Evolutionary conservation across 352 stramenopile genomes (phyloP).

Genomic region (Pythium aristosporum): DNA sequence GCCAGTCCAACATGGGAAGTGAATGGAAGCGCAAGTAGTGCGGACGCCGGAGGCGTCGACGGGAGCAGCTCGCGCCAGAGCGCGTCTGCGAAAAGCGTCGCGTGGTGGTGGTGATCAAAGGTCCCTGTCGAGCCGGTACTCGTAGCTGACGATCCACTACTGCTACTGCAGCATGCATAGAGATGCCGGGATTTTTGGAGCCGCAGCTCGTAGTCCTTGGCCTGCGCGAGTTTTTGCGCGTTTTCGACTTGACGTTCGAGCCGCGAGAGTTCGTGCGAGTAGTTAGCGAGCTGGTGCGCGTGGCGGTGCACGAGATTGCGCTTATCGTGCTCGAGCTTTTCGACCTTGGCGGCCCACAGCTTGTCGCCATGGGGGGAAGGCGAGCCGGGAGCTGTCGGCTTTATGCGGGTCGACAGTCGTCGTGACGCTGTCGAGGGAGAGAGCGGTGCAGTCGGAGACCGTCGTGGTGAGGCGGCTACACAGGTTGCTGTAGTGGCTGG

Average conservation of each 20-base stretch:
- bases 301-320: slow-evolving; percentile 44
- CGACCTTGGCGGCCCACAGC: slow-evolving; percentile 17
- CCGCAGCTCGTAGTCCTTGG: slow-evolving; percentile 60
- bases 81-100: slow-evolving; percentile 40
- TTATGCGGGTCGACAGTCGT: background rate
- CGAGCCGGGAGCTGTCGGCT: background rate
- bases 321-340: slow-evolving; percentile 50
- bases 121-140: background rate
- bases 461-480: slow-evolving; percentile 1
- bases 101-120: slow-evolving; percentile 17
- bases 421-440: background rate
- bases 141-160: background rate
- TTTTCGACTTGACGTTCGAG: slow-evolving; percentile 67
- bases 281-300: slow-evolving; percentile 65
- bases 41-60: slow-evolving; percentile 17
- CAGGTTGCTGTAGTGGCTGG: slow-evolving; percentile 4
- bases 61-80: slow-evolving; percentile 56
- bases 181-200: slow-evolving; percentile 55
- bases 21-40: slow-evolving; percentile 27
- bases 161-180: slow-evolving; percentile 27
- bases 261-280: slow-evolving; percentile 63
- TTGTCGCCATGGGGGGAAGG: slow-evolving; percentile 2
- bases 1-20: slow-evolving; percentile 55
- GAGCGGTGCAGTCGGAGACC: slow-evolving; percentile 2
- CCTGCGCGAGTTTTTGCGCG: slow-evolving; percentile 39